A percentile compares a stretch with the other conserved stretches of the same genome.
These are phyloP conservation scores for Waltiozyma sp. DNA, from an alignment of 1,139 yeast species.

Conservation along the genomic window DNA sequence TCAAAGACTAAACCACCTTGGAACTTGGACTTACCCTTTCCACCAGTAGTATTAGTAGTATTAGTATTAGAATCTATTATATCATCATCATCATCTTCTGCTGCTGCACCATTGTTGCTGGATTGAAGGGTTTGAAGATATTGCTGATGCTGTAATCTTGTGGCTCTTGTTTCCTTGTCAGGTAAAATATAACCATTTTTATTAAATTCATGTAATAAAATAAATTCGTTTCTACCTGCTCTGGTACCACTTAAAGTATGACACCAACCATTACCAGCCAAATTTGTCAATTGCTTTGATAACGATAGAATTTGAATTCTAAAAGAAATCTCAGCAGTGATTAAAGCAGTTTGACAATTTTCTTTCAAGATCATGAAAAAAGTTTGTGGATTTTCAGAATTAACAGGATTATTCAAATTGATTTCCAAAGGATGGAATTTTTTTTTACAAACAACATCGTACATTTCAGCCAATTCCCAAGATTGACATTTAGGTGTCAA, in stretches of 20 bases:
- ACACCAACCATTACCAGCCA: conserved; percentile 98
- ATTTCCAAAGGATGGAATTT: conserved; percentile 57
- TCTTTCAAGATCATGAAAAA: conserved; percentile 64
- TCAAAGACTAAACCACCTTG: conserved; percentile 97
- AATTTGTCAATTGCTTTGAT: conserved; percentile 81
- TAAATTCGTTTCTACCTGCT: conserved; percentile 91
- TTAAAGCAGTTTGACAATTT: conserved; percentile 53
- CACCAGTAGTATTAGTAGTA: conserved; percentile 25
- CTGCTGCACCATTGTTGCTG: conserved; percentile 29
- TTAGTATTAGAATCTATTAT: not conserved
- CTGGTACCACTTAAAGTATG: conserved; percentile 91
- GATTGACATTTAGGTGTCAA: conserved; percentile 85
- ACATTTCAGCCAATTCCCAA: conserved; percentile 95
- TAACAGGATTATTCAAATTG: conserved; percentile 56
- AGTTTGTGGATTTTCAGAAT: conserved; percentile 57
- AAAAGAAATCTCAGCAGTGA: conserved; percentile 71
- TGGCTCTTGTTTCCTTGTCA: conserved; percentile 58
- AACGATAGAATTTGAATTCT: conserved; percentile 77
- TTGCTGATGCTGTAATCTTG: conserved; percentile 29
- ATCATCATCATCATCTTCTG: conserved; percentile 18
- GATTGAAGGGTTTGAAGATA: conserved; percentile 23
- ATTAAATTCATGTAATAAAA: conserved; percentile 84
- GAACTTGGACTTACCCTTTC: conserved; percentile 68
- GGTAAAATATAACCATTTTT: conserved; percentile 79
- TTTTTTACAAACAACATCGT: conserved; percentile 57